Base-by-base conservation (phyloP, 2,329 filamentous ascomycete genomes). In the Macrophomina pseudophaseolina region DNA sequence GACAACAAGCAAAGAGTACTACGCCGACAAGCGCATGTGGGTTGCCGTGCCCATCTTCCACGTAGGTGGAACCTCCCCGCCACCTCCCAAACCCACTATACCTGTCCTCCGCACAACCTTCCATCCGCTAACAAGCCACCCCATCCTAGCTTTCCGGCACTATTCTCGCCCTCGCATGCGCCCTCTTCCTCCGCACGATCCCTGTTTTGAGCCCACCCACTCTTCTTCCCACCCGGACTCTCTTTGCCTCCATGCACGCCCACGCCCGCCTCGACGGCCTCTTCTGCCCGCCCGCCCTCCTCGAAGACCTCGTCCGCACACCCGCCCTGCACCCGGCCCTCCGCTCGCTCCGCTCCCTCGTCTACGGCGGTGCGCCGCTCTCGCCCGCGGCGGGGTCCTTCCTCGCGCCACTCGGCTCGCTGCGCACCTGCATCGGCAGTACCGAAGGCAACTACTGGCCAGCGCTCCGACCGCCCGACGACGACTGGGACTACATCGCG, bases 191-290 rank as follows among this genome's bases (percentile, higher is more conserved):
- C 35, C 9, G 5, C 53, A 58, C 53, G 35, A 58, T 11, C n/a
- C 53, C 53, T 6, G 14, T 32, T 59, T 30, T 53, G 30, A 35
- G 33, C 12, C 44, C 33, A 44, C 54, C 54, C 68, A 68, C 65
- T 69, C 44, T 66, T 60, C 60, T 66, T 64, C 46, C 54, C 66
- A 48, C 28, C 5, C 56, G 51, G 14, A 18, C 62, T 35, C 9
- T 16, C 53, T 23, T 44, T n/a, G 14, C 53, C 18, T 4, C 4
- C 2, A 8, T 56, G 7, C 9, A 6, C 18, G 8, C 11, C 38
- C 35, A 23, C 48, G 0, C 35, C 30, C 16, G 9, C 18, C n/a
- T 58, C 28, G 49, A 56, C 40, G 35, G 63, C 35, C 35, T 52
- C 23, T 28, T 65, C 48, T 18, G 33, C 2, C 32, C 63, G 6